Percentiles rank a stretch among this genome's conserved stretches.
Evolutionary conservation across 345 rosid genomes (phyloP).

Genomic region (sweet orange (Citrus sinensis)): DVS_A1.0 CM039161.1:6079501-6080000

Average conservation of each 20-base stretch:
- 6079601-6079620: slow-evolving; percentile 53
- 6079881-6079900: no score
- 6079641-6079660: not conserved
- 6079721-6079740: not conserved
- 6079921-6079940: no score
- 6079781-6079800: not conserved
- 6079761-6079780: not conserved
- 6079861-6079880: no score
- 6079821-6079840: not conserved
- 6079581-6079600: slow-evolving; percentile 86
- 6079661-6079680: not conserved
- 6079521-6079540: slow-evolving; percentile 66
- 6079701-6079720: not conserved
- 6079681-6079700: not conserved
- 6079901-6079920: no score
- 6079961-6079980: no score
- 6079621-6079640: slow-evolving; percentile 26
- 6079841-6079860: no score
- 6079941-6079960: no score
- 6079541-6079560: slow-evolving; percentile 77
- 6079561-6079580: slow-evolving; percentile 86
- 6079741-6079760: not conserved
- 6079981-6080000: no score
- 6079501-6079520: slow-evolving; percentile 75
- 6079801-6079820: not conserved